These are phyloP conservation scores for Fusarium subtropicale DNA, from an alignment of 2,329 filamentous ascomycete species.

Conservation along the genomic window DNA sequence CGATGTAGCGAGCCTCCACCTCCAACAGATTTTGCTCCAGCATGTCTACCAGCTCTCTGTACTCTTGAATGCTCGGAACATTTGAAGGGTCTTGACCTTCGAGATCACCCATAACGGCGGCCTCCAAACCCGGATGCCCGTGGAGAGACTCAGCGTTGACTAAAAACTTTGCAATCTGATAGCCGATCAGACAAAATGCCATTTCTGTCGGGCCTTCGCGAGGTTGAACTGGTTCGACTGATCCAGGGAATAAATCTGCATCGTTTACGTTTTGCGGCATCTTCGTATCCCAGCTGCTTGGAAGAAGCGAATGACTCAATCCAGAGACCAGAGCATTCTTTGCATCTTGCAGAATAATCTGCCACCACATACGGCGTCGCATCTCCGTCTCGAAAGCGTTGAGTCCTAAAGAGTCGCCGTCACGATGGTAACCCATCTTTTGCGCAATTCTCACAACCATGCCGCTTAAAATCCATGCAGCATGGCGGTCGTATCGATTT, in stretches of 20 bases:
- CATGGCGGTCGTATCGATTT: conserved; percentile 68
- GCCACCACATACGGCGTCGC: conserved; percentile 75
- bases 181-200: conserved; percentile 65
- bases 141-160: conserved; percentile 56
- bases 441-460: conserved; percentile 72
- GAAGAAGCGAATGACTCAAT: conserved; percentile 64
- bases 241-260: conserved; percentile 65
- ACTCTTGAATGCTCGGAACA: conserved; percentile 54
- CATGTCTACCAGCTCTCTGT: conserved; percentile 55
- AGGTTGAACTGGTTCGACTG: conserved; percentile 62
- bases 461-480: conserved; percentile 70
- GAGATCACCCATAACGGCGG: conserved; percentile 60
- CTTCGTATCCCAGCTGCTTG: conserved; percentile 67
- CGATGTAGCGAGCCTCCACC: conserved; percentile 63
- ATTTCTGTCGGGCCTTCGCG: conserved; percentile 71
- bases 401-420: conserved; percentile 67
- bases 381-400: conserved; percentile 75
- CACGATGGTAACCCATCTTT: conserved; percentile 74
- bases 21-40: conserved; percentile 58
- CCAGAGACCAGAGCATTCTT: conserved; percentile 69
- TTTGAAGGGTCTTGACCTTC: conserved; percentile 44
- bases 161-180: conserved; percentile 63
- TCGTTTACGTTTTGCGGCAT: conserved; percentile 69
- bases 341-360: conserved; percentile 68
- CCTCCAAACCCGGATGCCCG: conserved; percentile 61